Evolutionary conservation across 1,139 yeast genomes (phyloP).

Genomic region (Saccharomyces hybrid): DNA sequence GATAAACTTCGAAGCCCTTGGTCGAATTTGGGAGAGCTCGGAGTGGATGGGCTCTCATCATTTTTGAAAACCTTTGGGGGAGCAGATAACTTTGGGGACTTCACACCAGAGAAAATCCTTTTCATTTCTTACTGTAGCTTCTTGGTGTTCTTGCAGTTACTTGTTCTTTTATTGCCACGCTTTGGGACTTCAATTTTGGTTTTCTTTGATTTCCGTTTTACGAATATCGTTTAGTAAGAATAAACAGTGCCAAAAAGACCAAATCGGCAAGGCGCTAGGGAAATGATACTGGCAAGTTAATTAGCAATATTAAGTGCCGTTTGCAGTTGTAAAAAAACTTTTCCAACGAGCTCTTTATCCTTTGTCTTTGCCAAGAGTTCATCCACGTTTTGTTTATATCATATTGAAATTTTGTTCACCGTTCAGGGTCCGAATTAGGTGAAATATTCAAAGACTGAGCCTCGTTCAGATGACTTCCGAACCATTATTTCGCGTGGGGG

Average conservation of each 20-base stretch:
- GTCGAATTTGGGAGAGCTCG: background rate
- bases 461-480: background rate
- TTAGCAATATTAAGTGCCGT: background rate
- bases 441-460: background rate
- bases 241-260: background rate
- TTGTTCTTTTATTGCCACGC: background rate
- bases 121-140: conserved; percentile 6
- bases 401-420: background rate
- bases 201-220: background rate
- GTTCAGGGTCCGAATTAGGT: conserved; percentile 1
- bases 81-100: conserved; percentile 13
- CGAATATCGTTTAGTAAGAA: background rate
- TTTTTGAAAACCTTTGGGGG: conserved; percentile 11
- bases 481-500: background rate
- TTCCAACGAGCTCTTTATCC: background rate
- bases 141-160: background rate
- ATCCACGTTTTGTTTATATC: background rate
- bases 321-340: background rate
- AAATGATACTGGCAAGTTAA: background rate
- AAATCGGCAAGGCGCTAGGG: too few relatives aligned
- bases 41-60: background rate
- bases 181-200: background rate
- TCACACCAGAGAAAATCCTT: conserved; percentile 17
- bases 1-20: background rate
- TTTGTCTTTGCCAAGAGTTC: background rate